Conservation (phyloP, 2,329 filamentous ascomycete genomes). For the Cladophialophora yegresii region DNA sequence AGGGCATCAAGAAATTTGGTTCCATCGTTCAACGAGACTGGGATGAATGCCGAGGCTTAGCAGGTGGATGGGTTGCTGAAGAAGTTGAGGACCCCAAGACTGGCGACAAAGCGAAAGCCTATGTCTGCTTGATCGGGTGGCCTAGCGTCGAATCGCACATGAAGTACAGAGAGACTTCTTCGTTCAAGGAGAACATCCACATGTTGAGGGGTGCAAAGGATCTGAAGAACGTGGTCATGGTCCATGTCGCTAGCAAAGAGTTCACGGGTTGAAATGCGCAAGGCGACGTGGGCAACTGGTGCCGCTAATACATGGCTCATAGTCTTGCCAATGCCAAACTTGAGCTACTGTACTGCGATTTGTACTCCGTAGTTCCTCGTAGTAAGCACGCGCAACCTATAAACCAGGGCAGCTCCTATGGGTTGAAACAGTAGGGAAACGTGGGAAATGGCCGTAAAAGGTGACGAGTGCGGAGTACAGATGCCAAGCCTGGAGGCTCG, state of each 20-base stretch:
- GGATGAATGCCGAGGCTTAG: conserved; percentile 31
- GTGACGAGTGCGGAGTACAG: neutral
- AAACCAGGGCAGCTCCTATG: neutral
- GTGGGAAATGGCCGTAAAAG: neutral
- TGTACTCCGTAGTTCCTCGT: neutral
- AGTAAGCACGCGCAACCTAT: neutral
- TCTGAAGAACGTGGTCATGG: conserved; percentile 31
- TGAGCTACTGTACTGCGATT: neutral
- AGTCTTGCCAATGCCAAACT: neutral
- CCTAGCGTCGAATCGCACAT: conserved; percentile 45
- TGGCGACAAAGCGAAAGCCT: conserved; percentile 37
- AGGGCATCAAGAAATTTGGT: conserved; percentile 29
- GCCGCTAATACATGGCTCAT: neutral
- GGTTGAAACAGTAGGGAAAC: neutral
- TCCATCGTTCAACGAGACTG: conserved; percentile 19
- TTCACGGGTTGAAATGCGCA: conserved; percentile 2
- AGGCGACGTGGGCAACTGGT: neutral
- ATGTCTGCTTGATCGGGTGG: conserved; percentile 44
- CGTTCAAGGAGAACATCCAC: conserved; percentile 43
- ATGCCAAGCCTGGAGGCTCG: neutral
- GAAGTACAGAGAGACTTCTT: conserved; percentile 42
- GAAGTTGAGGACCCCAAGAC: conserved; percentile 39
- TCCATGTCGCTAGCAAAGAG: conserved; percentile 31
- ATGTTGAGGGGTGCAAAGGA: conserved; percentile 34
- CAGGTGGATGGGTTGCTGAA: conserved; percentile 38